Evolutionary conservation across 805 yeast genomes (phyloP), one percentile per base, ranked within the genome.

Genomic region (Ogataea paradorogensis): DNA sequence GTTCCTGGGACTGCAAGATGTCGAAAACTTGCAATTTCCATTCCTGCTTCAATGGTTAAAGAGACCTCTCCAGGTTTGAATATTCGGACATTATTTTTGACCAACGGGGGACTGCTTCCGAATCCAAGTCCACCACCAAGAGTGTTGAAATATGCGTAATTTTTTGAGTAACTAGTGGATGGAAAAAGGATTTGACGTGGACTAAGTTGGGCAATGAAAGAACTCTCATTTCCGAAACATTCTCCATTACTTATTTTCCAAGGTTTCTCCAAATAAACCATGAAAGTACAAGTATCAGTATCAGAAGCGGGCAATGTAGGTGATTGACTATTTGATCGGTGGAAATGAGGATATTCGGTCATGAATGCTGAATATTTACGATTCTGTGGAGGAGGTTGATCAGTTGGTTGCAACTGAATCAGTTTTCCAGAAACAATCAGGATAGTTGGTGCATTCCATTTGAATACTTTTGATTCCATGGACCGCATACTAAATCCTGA

Each of bases 401-500:
- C 18, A 3, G 33, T 16, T 10, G 42, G 42, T 15, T 28, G 30
- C 16, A 36, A 16, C 30, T 61, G 57, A 16, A 81, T 57, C 33
- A 77, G 57, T 49, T 70, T 73, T 0, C 97, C 98, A 3, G 78
- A 73, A 0, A 91, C 67, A 0, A 90, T 44, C 7, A 90, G 49
- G 1, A 91, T 58, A 0, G 95, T 77, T 0, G 96, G 95, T 0
- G 95, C 93, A 50, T 77, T 80, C 96, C 97, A 91, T 52, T 89
- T 87, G 67, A 87, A 78, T 0, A 83, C 84, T 47, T 82, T 86
- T 40, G 82, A 74, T 61, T 90, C 96, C 42, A 91, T 73, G 0
- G 96, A 83, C 22, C 95, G 66, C 74, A 90, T 86, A 0, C 96
- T 86, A 58, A 85, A 91, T 2, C 98, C 98, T 35, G 80, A 69